A percentile compares a stretch with the other conserved stretches of the same genome.
Conservation (phyloP, 805 yeast species). For the Candida silvicultrix region DNA sequence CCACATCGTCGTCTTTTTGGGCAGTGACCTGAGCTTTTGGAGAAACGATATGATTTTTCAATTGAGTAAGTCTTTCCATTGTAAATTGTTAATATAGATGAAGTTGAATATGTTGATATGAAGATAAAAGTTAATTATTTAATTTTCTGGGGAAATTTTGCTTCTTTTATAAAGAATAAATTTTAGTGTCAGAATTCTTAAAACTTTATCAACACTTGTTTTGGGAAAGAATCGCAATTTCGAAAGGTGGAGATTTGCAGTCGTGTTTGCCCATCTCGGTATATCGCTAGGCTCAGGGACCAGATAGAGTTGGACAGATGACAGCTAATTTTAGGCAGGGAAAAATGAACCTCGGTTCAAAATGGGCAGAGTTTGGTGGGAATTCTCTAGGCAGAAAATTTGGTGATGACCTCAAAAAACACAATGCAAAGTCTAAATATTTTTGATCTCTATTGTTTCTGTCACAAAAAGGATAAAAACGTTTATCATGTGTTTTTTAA, state of each 20-base stretch:
- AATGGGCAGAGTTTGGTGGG: no score
- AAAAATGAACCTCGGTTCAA: no score
- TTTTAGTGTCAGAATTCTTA: background rate
- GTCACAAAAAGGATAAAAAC: no score
- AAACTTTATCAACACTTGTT: background rate
- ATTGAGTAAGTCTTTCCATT: slow-evolving; percentile 32
- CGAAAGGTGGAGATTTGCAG: slow-evolving; percentile 4
- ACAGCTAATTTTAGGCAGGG: no score
- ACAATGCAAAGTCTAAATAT: no score
- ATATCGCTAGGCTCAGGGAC: background rate
- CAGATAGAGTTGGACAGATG: background rate
- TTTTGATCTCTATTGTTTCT: no score
- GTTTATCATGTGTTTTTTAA: no score
- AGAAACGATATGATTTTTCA: slow-evolving; percentile 25
- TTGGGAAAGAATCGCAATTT: slow-evolving; percentile 1
- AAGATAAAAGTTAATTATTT: no score
- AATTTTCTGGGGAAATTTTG: background rate
- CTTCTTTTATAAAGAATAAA: background rate
- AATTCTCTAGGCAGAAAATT: no score
- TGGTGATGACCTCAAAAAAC: no score
- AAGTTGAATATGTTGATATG: no score
- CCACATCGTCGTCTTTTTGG: slow-evolving; percentile 62
- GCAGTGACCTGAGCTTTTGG: slow-evolving; percentile 3
- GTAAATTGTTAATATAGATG: no score
- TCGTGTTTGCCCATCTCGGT: background rate